Conservation (phyloP, 2,329 filamentous ascomycete species). For the Bipolaris victoriae region DNA sequence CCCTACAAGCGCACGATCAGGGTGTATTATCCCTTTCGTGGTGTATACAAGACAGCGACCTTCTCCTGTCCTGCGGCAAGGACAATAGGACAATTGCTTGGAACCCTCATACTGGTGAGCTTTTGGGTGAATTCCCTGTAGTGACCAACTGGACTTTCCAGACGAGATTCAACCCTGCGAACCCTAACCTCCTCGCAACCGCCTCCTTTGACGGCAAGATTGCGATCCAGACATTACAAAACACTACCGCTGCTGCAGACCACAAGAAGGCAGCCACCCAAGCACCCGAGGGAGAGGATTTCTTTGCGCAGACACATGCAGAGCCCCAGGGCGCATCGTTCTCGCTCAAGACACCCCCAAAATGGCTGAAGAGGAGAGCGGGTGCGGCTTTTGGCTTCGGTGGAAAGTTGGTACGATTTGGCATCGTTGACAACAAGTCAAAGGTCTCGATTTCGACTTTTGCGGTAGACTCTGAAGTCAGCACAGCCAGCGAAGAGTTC, state of each 20-base stretch:
- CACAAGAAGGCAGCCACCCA: constrained; percentile 63
- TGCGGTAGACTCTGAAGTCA: constrained; percentile 83
- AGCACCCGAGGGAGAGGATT: constrained; percentile 87
- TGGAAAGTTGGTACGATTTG: constrained; percentile 84
- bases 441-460: constrained; percentile 87
- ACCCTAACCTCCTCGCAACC: constrained; percentile 89
- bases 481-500: constrained; percentile 83
- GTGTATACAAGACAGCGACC: constrained; percentile 88
- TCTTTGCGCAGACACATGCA: constrained; percentile 91
- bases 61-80: constrained; percentile 92
- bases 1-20: constrained; percentile 88
- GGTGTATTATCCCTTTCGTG: constrained; percentile 93
- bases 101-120: constrained; percentile 91
- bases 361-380: constrained; percentile 84
- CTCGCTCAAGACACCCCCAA: constrained; percentile 82
- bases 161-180: constrained; percentile 90
- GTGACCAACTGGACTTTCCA: constrained; percentile 99
- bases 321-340: constrained; percentile 92
- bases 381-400: constrained; percentile 95
- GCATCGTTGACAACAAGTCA: constrained; percentile 71
- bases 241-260: constrained; percentile 79
- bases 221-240: constrained; percentile 89
- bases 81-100: constrained; percentile 95
- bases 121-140: constrained; percentile 90
- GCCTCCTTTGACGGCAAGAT: constrained; percentile 98